Conservation (phyloP, 140 eudicot species). For the Ambrosia hybrid region DNA sequence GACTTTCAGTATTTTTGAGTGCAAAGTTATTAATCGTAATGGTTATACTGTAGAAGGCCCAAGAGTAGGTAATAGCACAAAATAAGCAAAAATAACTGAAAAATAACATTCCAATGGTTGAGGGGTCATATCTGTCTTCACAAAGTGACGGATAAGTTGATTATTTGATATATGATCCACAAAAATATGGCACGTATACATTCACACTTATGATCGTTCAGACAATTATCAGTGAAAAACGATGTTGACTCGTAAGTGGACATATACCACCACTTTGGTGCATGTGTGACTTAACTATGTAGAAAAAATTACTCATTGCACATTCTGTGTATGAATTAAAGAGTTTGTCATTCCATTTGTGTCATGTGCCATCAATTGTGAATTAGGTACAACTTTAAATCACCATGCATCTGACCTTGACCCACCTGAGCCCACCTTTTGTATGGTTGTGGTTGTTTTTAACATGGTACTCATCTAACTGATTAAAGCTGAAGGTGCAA, state of each 20-base stretch:
- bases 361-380: constrained; percentile 13
- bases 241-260: constrained; percentile 19
- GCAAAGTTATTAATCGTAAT: background rate
- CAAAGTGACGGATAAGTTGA: constrained; percentile 51
- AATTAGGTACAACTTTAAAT: constrained; percentile 16
- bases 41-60: background rate
- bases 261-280: background rate
- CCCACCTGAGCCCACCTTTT: constrained; percentile 21
- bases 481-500: no score
- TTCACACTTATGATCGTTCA: background rate
- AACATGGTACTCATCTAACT: background rate
- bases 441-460: constrained; percentile 11
- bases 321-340: constrained; percentile 8
- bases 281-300: background rate
- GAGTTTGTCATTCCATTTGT: constrained; percentile 14
- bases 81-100: background rate
- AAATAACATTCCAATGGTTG: background rate
- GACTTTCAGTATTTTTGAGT: constrained; percentile 7
- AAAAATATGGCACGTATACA: constrained; percentile 12
- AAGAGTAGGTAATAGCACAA: background rate
- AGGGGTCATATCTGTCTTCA: constrained; percentile 45
- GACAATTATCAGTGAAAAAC: background rate
- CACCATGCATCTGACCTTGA: constrained; percentile 3
- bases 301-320: background rate
- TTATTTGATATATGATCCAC: constrained; percentile 22